Percentiles rank a stretch among this genome's conserved stretches.
Evolutionary conservation across 176 grass and related monocot genomes (phyloP).

Genomic region (Zoysia japonica): DNA sequence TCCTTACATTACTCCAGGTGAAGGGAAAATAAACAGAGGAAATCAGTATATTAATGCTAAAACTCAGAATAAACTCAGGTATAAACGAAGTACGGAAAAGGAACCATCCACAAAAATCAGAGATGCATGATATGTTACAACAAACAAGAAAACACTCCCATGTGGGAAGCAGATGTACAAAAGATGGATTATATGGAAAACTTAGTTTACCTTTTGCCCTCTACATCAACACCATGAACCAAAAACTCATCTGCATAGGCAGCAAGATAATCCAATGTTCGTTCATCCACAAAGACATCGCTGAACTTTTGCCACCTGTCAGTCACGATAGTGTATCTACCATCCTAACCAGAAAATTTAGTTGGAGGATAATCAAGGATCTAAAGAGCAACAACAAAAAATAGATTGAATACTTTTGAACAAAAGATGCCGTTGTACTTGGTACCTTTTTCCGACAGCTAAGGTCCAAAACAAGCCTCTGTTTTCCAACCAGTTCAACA

Average conservation of each 20-base stretch:
- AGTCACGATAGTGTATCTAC: slow-evolving; percentile 81
- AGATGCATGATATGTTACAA: not conserved
- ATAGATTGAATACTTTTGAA: slow-evolving; percentile 5
- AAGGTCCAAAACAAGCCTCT: slow-evolving; percentile 91
- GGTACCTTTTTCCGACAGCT: slow-evolving; percentile 88
- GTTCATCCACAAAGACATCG: slow-evolving; percentile 67
- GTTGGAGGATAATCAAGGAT: slow-evolving; percentile 26
- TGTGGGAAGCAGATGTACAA: not conserved
- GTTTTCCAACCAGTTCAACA: slow-evolving; percentile 68
- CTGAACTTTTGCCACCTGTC: slow-evolving; percentile 98
- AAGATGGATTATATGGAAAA: slow-evolving; percentile 21
- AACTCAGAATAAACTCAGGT: not conserved
- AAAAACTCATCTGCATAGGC: slow-evolving; percentile 94
- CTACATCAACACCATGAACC: slow-evolving; percentile 97
- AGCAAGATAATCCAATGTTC: slow-evolving; percentile 65
- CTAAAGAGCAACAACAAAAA: slow-evolving; percentile 15
- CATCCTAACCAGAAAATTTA: slow-evolving; percentile 58
- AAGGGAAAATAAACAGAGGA: not conserved
- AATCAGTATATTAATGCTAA: not conserved
- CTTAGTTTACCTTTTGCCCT: slow-evolving; percentile 80
- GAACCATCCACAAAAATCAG: not conserved
- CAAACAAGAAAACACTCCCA: not conserved
- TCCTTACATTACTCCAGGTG: not conserved
- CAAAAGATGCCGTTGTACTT: not conserved
- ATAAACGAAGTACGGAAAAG: not conserved